phyloP scores from a whole-genome alignment of 2,329 filamentous ascomycete species.

The Ceratocystis ficicola region DNA sequence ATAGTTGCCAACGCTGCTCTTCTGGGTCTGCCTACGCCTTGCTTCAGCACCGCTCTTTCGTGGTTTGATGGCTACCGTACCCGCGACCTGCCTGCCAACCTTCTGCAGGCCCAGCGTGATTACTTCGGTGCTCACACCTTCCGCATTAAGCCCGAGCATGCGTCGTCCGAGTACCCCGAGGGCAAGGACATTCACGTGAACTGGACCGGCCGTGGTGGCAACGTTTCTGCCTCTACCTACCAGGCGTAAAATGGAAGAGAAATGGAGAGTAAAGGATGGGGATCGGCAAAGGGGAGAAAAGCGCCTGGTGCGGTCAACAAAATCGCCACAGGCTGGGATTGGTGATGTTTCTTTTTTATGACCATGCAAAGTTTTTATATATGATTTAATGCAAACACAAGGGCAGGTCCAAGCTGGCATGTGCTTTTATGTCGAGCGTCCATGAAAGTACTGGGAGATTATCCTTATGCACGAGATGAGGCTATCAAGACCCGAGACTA shows the following conservation, averaged over 20 bases:
- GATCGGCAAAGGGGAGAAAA: constrained; percentile 8
- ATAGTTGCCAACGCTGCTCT: constrained; percentile 84
- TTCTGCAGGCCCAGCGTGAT: constrained; percentile 96
- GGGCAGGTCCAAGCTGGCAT: constrained; percentile 9
- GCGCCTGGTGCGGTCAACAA: constrained; percentile 11
- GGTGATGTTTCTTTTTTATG: constrained; percentile 21
- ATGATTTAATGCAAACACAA: constrained; percentile 22
- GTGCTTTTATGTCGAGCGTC: background rate
- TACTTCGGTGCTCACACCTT: constrained; percentile 97
- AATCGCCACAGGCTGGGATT: constrained; percentile 15
- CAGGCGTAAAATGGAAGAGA: constrained; percentile 55
- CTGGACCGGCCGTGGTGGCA: constrained; percentile 97
- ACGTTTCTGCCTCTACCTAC: constrained; percentile 95
- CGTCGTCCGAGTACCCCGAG: constrained; percentile 66
- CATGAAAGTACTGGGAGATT: no score
- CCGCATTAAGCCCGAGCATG: constrained; percentile 69
- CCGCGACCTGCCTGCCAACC: constrained; percentile 92
- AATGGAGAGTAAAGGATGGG: no score
- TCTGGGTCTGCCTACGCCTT: constrained; percentile 89
- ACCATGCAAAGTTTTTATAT: constrained; percentile 18
- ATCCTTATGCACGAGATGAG: no score
- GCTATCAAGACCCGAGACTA: no score
- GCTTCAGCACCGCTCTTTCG: constrained; percentile 90
- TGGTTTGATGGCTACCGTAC: constrained; percentile 99
- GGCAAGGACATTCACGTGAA: constrained; percentile 95